Evolutionary conservation across 768 basidiomycete genomes (phyloP).

Genomic region (Phanerodontia chrysosporium): DNA sequence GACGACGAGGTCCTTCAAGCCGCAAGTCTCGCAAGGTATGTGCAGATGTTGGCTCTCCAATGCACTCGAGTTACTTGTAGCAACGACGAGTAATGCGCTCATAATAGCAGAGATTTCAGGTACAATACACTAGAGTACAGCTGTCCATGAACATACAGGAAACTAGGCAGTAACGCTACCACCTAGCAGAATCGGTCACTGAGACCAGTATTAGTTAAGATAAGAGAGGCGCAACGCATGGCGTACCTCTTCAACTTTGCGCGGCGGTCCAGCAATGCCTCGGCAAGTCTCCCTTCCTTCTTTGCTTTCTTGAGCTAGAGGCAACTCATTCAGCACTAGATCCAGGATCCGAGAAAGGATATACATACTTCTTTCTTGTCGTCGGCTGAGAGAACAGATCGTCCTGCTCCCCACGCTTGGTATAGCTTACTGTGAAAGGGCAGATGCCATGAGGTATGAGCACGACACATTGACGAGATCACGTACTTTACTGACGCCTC

Average conservation of each 20-base stretch:
- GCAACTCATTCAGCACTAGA: neutral
- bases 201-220: neutral
- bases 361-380: conserved; percentile 69
- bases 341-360: too few relatives aligned
- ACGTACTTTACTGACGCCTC: conserved; percentile 74
- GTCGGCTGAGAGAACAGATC: conserved; percentile 59
- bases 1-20: too few relatives aligned
- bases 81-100: too few relatives aligned
- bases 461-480: neutral
- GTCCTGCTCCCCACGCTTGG: conserved; percentile 84
- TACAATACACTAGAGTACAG: conserved; percentile 1
- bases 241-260: conserved; percentile 77
- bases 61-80: too few relatives aligned
- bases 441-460: conserved; percentile 5
- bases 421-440: conserved; percentile 52
- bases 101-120: too few relatives aligned
- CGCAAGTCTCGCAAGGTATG: too few relatives aligned
- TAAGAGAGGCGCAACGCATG: neutral
- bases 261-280: conserved; percentile 74
- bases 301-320: conserved; percentile 71
- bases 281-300: conserved; percentile 77
- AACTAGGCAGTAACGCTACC: neutral
- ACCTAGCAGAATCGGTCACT: conserved; percentile 12
- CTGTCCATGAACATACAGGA: conserved; percentile 4
- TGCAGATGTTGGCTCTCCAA: too few relatives aligned